Conservation (phyloP, 495 filamentous ascomycete genomes). For the Penicillium antarcticum region DNA sequence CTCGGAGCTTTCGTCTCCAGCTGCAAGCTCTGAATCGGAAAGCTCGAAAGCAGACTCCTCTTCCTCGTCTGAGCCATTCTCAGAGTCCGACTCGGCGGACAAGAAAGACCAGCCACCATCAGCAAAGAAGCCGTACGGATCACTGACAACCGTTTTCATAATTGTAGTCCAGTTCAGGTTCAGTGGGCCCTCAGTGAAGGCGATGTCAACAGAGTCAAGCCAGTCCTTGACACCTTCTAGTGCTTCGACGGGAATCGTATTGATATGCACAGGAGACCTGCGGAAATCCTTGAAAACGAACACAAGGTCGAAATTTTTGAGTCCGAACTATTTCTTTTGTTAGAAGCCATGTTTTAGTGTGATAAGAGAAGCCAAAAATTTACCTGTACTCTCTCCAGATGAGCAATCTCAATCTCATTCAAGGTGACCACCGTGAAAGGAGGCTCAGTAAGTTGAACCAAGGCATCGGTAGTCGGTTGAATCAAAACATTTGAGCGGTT, state of each 20-base stretch:
- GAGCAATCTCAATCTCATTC: slow-evolving; percentile 93
- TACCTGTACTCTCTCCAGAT: slow-evolving; percentile 91
- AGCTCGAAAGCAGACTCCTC: slow-evolving; percentile 94
- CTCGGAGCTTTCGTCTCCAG: slow-evolving; percentile 73
- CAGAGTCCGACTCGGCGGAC: slow-evolving; percentile 80
- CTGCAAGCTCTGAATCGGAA: slow-evolving; percentile 75
- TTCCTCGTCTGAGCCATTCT: slow-evolving; percentile 72
- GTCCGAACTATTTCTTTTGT: slow-evolving; percentile 62
- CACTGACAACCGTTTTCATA: slow-evolving; percentile 96
- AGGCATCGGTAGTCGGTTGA: slow-evolving; percentile 93
- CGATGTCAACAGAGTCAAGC: slow-evolving; percentile 91
- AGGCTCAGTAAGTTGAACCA: slow-evolving; percentile 96
- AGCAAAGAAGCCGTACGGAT: slow-evolving; percentile 90
- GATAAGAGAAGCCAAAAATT: not conserved
- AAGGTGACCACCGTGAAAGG: slow-evolving; percentile 94
- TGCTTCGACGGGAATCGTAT: slow-evolving; percentile 95
- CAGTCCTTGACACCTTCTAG: slow-evolving; percentile 97
- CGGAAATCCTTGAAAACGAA: slow-evolving; percentile 97
- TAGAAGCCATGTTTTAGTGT: slow-evolving; percentile 6
- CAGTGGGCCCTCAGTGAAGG: slow-evolving; percentile 90
- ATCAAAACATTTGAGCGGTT: slow-evolving; percentile 91
- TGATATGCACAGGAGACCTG: slow-evolving; percentile 83
- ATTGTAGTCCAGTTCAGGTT: slow-evolving; percentile 99
- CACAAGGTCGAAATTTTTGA: slow-evolving; percentile 99
- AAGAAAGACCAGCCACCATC: slow-evolving; percentile 97